phyloP scores from a whole-genome alignment of 108 stramenopile species.

The Skeletonema grethae region DNA sequence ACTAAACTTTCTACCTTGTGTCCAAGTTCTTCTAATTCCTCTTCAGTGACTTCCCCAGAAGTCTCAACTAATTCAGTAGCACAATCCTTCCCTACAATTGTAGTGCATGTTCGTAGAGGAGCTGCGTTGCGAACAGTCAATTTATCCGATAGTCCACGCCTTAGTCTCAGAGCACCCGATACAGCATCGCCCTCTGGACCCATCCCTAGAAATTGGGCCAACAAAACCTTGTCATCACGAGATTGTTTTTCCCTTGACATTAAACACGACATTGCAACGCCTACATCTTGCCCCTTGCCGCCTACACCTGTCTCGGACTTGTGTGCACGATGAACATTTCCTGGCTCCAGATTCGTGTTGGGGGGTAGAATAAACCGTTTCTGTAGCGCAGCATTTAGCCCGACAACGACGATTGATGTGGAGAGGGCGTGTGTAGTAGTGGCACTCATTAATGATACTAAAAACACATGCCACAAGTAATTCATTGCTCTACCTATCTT shows the following conservation, averaged over 20 bases:
- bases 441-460: background rate
- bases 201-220: constrained; percentile 78
- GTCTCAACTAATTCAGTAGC: constrained; percentile 90
- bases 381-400: constrained; percentile 82
- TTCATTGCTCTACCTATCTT: background rate
- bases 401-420: constrained; percentile 62
- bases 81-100: constrained; percentile 65
- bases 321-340: constrained; percentile 75
- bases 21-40: constrained; percentile 57
- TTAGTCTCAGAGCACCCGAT: constrained; percentile 32
- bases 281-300: constrained; percentile 90
- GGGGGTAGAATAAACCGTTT: constrained; percentile 80
- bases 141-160: constrained; percentile 47
- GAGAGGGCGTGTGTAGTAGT: constrained; percentile 22
- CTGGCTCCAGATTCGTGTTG: constrained; percentile 50
- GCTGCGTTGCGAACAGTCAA: constrained; percentile 62
- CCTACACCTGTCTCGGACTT: constrained; percentile 70
- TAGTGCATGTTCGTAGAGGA: constrained; percentile 76
- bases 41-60: constrained; percentile 53
- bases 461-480: background rate
- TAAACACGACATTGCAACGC: constrained; percentile 69
- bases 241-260: constrained; percentile 13
- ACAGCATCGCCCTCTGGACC: constrained; percentile 78
- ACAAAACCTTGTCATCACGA: constrained; percentile 15
- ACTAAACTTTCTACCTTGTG: constrained; percentile 34